phyloP scores from a whole-genome alignment of 257 asterid species.

The Ehretia macrophylla region DNA sequence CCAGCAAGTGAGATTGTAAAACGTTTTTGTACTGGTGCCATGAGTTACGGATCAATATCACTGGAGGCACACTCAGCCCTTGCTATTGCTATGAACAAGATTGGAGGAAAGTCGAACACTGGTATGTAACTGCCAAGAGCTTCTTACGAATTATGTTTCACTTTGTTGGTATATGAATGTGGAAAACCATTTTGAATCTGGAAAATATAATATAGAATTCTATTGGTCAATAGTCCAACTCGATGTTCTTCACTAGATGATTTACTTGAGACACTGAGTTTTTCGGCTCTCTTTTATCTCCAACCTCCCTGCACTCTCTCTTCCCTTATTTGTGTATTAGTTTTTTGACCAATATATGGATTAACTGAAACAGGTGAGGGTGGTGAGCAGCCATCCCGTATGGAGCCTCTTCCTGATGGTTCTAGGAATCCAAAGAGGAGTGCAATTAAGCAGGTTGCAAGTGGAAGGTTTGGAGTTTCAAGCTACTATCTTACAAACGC shows the following conservation, averaged over 20 bases:
- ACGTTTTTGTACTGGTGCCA: constrained; percentile 94
- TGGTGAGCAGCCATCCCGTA: constrained; percentile 97
- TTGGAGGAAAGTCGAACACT: constrained; percentile 95
- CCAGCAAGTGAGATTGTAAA: constrained; percentile 94
- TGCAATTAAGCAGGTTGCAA: constrained; percentile 97
- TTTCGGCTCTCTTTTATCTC: too few species aligned
- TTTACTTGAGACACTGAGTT: too few species aligned
- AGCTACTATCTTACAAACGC: constrained; percentile 96
- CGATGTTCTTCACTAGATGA: background rate
- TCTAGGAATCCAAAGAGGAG: constrained; percentile 88
- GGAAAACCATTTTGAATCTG: too few species aligned
- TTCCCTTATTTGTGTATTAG: too few species aligned
- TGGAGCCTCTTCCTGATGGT: constrained; percentile 95
- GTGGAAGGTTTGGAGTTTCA: constrained; percentile 99
- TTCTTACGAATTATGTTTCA: background rate
- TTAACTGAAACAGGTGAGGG: constrained; percentile 65
- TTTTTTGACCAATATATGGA: background rate
- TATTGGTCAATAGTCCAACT: background rate
- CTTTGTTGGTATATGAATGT: too few species aligned
- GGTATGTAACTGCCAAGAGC: background rate
- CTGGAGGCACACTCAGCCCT: constrained; percentile 93
- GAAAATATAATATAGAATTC: too few species aligned
- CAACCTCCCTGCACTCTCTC: too few species aligned
- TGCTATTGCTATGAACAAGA: constrained; percentile 90
- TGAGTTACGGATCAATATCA: constrained; percentile 99